Evolutionary conservation across 257 asterid genomes (phyloP).

Genomic region (Solanum chilense): DNA sequence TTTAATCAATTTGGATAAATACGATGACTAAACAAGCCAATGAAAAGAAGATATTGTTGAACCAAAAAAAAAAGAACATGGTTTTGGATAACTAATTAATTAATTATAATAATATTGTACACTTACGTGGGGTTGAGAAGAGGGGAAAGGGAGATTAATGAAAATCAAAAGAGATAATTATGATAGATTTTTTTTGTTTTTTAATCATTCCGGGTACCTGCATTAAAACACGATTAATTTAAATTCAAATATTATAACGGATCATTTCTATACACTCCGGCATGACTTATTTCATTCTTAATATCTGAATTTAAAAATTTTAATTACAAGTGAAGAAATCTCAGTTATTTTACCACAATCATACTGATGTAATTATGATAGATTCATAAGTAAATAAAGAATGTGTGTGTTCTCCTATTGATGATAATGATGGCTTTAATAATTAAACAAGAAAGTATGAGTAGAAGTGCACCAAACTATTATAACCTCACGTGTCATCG

Average conservation of each 20-base stretch:
- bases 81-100: background rate
- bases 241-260: background rate
- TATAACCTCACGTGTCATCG: background rate
- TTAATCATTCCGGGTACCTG: too few species aligned
- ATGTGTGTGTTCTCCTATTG: background rate
- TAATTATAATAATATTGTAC: background rate
- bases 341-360: background rate
- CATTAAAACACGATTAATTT: background rate
- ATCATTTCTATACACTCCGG: background rate
- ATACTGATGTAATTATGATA: background rate
- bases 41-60: background rate
- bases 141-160: background rate
- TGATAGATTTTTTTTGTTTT: background rate
- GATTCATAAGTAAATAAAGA: background rate
- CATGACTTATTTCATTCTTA: rapidly evolving
- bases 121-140: background rate
- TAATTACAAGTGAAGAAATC: background rate
- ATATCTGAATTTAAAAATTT: rapidly evolving
- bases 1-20: background rate
- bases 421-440: background rate
- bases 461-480: background rate
- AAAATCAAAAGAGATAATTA: background rate
- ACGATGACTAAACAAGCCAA: background rate
- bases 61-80: background rate
- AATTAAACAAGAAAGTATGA: background rate